Evolutionary conservation across 202 grass and related monocot genomes (phyloP).

Genomic region (Setaria italica): DNA sequence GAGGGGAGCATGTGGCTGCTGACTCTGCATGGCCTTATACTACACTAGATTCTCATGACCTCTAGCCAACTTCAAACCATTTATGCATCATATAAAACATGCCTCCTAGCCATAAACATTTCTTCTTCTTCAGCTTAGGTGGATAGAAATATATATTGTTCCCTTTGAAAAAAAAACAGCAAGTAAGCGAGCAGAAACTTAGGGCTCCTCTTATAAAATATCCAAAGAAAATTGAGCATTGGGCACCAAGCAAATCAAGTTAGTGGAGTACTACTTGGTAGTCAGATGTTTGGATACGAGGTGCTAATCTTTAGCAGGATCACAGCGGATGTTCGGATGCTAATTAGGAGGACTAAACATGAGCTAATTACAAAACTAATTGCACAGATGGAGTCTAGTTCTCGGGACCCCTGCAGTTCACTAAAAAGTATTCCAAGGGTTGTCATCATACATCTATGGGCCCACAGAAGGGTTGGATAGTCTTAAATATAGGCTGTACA

Average conservation of each 20-base stretch:
- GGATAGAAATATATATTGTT: neutral
- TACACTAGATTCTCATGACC: slow-evolving; percentile 31
- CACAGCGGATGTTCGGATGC: no score
- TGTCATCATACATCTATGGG: no score
- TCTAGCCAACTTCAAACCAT: slow-evolving; percentile 16
- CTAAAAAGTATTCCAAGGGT: no score
- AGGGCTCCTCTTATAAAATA: neutral
- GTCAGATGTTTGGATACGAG: neutral
- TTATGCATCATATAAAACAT: slow-evolving; percentile 31
- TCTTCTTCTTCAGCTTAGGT: slow-evolving; percentile 21
- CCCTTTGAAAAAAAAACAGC: neutral
- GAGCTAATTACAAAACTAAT: no score
- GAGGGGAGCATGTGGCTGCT: slow-evolving; percentile 53
- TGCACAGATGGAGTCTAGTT: no score
- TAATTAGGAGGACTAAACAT: no score
- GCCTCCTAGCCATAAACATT: neutral
- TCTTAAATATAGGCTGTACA: no score
- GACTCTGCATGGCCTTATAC: slow-evolving; percentile 31
- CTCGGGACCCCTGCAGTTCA: no score
- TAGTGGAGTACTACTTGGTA: slow-evolving; percentile 19
- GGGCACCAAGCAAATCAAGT: neutral
- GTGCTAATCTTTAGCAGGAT: no score
- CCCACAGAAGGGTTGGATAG: no score
- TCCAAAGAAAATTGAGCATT: neutral
- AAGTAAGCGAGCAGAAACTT: neutral